Conservation (phyloP, 441 rosid genomes). For the Populus trichocarpa region DNA sequence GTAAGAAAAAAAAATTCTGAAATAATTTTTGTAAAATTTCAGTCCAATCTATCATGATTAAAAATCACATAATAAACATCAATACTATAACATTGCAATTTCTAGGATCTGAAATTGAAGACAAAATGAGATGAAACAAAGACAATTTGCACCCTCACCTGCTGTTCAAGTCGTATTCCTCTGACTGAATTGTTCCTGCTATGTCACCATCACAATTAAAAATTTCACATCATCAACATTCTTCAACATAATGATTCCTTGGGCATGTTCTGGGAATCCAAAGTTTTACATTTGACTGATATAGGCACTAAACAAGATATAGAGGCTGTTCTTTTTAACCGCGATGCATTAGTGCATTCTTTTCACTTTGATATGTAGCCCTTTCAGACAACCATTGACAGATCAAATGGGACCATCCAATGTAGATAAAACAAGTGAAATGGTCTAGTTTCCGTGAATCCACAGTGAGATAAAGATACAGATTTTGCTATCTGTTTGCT, state of each 20-base stretch:
- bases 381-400: not conserved
- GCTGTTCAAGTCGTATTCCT: not conserved
- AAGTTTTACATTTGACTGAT: slow-evolving; percentile 11
- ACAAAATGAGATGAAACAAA: not conserved
- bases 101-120: not conserved
- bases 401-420: not conserved
- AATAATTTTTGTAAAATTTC: no score
- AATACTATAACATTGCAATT: not conserved
- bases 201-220: not conserved
- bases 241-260: slow-evolving; percentile 5
- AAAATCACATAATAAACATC: no score
- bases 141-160: not conserved
- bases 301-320: not conserved
- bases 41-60: no score
- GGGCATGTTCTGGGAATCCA: slow-evolving; percentile 29
- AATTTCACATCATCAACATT: not conserved
- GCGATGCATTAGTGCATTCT: not conserved
- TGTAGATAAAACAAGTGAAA: not conserved
- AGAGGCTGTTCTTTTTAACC: not conserved
- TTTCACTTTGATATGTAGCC: not conserved
- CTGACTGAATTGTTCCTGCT: not conserved
- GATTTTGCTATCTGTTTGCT: not conserved
- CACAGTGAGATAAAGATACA: not conserved
- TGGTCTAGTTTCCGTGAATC: not conserved
- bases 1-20: no score